Conservation (phyloP, 805 yeast genomes). For the Candida rishiriensis region DNA sequence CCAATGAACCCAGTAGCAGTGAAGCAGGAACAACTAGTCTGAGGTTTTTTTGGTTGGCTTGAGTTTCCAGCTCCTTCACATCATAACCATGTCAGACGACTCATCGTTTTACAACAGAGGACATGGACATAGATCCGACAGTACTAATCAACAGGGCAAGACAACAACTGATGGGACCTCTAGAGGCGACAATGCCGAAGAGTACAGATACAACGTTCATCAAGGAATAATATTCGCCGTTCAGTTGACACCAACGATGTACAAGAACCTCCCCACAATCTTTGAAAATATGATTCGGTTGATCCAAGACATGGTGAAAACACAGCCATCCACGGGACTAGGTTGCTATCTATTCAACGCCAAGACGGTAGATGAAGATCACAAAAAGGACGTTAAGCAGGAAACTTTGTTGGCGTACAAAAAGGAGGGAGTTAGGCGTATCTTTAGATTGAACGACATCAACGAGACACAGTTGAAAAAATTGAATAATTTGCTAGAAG, state of each 20-base stretch:
- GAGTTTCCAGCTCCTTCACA: too few species aligned
- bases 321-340: slow-evolving; percentile 64
- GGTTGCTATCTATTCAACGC: slow-evolving; percentile 67
- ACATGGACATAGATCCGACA: too few species aligned
- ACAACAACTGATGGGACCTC: too few species aligned
- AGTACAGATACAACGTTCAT: slow-evolving; percentile 42
- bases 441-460: slow-evolving; percentile 51
- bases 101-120: too few species aligned
- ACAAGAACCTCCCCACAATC: slow-evolving; percentile 35
- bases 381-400: slow-evolving; percentile 9
- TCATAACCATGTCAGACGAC: too few species aligned
- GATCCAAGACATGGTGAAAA: slow-evolving; percentile 60
- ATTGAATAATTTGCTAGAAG: slow-evolving; percentile 47
- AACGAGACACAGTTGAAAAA: slow-evolving; percentile 54
- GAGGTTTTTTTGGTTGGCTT: too few species aligned
- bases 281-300: slow-evolving; percentile 56
- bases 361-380: slow-evolving; percentile 16
- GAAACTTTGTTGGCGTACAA: not conserved
- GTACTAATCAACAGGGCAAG: too few species aligned
- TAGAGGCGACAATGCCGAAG: slow-evolving; percentile 8
- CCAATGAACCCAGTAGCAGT: too few species aligned
- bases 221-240: slow-evolving; percentile 64
- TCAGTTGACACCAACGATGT: slow-evolving; percentile 50
- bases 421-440: slow-evolving; percentile 38
- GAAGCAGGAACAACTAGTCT: too few species aligned